Percentiles rank a stretch among this genome's conserved stretches.
phyloP scores from a whole-genome alignment of 2,329 filamentous ascomycete species.

The Aureobasidium sp. region DNA sequence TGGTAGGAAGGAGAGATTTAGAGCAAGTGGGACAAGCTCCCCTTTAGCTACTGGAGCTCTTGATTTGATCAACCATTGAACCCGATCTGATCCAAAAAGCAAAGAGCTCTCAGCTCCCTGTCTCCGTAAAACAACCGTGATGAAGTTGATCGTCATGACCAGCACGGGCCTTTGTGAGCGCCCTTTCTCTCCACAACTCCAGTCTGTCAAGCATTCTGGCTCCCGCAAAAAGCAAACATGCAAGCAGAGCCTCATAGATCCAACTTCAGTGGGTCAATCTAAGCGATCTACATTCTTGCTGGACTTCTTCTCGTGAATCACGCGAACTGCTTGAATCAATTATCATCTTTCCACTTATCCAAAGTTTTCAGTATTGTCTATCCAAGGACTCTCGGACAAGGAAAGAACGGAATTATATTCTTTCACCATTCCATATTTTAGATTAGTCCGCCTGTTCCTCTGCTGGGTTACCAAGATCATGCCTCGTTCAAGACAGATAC shows the following conservation, averaged over 20 bases:
- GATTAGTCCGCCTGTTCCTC: background rate
- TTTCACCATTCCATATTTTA: too few relatives aligned
- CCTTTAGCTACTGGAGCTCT: background rate
- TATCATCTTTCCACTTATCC: background rate
- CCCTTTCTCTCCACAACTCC: background rate
- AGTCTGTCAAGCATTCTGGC: background rate
- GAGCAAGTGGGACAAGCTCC: background rate
- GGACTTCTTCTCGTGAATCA: background rate
- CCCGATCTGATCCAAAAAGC: slow-evolving; percentile 1
- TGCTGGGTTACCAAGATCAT: background rate
- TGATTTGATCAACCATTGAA: background rate
- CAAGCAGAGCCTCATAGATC: background rate
- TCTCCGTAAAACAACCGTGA: background rate
- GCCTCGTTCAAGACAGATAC: background rate
- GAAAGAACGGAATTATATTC: background rate
- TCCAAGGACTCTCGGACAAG: background rate
- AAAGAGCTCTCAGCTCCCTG: background rate
- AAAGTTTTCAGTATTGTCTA: too few relatives aligned
- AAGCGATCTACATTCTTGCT: background rate
- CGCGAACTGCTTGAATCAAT: background rate
- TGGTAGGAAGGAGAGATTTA: background rate
- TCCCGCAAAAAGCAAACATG: background rate
- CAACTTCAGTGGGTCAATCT: background rate
- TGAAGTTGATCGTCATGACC: slow-evolving; percentile 2
- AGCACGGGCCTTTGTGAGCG: background rate